Conservation (phyloP, 1,139 yeast species). For the Lodderomyces beijingensis region DNA sequence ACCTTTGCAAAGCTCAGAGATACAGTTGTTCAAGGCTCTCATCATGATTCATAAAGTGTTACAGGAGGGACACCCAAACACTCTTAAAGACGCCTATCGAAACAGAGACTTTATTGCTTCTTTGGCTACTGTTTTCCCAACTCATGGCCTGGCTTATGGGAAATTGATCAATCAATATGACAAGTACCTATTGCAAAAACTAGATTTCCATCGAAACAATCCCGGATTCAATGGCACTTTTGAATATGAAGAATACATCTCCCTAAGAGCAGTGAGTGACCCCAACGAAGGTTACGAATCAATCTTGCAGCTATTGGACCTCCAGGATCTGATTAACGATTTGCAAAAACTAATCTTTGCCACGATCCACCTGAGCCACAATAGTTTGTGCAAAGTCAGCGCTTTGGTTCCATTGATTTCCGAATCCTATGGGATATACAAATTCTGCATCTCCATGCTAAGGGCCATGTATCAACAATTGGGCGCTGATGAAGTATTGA, state of each 20-base stretch:
- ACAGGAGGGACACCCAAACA: conserved; percentile 92
- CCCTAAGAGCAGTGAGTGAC: conserved; percentile 82
- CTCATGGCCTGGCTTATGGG: conserved; percentile 54
- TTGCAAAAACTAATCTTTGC: conserved; percentile 77
- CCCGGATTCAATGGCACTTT: conserved; percentile 92
- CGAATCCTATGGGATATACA: conserved; percentile 92
- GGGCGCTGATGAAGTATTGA: conserved; percentile 73
- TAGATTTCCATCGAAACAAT: conserved; percentile 79
- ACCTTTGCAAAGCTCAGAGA: conserved; percentile 77
- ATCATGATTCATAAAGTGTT: conserved; percentile 88
- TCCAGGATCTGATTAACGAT: conserved; percentile 82
- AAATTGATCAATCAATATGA: conserved; percentile 77
- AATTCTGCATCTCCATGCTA: conserved; percentile 85
- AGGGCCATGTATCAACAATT: conserved; percentile 81
- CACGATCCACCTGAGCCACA: conserved; percentile 58
- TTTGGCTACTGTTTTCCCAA: conserved; percentile 39
- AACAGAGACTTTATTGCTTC: conserved; percentile 49
- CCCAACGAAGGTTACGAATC: conserved; percentile 96
- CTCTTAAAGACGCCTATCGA: conserved; percentile 75
- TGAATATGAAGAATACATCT: conserved; percentile 92
- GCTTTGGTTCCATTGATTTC: conserved; percentile 88
- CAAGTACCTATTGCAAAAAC: conserved; percentile 62
- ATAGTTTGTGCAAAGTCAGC: conserved; percentile 78
- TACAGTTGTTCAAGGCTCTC: conserved; percentile 83
- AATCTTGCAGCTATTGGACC: conserved; percentile 75